phyloP scores from a whole-genome alignment of 345 rosid species.

The Stellera chamaejasme region DNA sequence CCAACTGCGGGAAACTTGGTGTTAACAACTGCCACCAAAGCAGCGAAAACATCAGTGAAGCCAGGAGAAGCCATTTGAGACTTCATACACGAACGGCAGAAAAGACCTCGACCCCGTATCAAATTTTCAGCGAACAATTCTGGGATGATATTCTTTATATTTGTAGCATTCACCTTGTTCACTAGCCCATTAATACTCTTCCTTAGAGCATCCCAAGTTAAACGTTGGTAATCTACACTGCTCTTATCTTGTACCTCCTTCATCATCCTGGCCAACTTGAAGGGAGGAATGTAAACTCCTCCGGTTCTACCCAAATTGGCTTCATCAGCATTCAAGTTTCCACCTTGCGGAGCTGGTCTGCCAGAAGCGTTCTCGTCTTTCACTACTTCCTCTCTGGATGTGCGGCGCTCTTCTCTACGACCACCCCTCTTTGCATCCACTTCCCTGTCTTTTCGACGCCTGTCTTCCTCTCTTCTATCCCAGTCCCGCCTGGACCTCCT shows the following conservation, averaged over 20 bases:
- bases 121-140: slow-evolving; percentile 84
- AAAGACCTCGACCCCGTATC: slow-evolving; percentile 85
- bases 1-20: slow-evolving; percentile 91
- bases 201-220: slow-evolving; percentile 95
- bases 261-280: slow-evolving; percentile 86
- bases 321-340: slow-evolving; percentile 28
- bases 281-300: slow-evolving; percentile 90
- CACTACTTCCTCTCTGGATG: slow-evolving; percentile 17
- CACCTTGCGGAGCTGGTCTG: slow-evolving; percentile 20
- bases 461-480: slow-evolving; percentile 13
- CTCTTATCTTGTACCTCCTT: slow-evolving; percentile 76
- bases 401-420: slow-evolving; percentile 23
- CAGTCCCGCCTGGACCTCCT: slow-evolving; percentile 11
- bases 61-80: slow-evolving; percentile 97
- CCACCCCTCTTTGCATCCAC: slow-evolving; percentile 24
- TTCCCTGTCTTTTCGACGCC: slow-evolving; percentile 20
- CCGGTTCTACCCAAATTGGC: slow-evolving; percentile 48
- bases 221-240: slow-evolving; percentile 71
- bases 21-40: slow-evolving; percentile 76
- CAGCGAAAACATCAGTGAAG: slow-evolving; percentile 86
- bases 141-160: slow-evolving; percentile 77
- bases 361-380: slow-evolving; percentile 24
- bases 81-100: slow-evolving; percentile 86
- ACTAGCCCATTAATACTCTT: slow-evolving; percentile 93
- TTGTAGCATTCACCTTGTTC: slow-evolving; percentile 79